Conservation (phyloP, 2,329 filamentous ascomycete genomes). For the Lasiodiplodia gonubiensis region DNA sequence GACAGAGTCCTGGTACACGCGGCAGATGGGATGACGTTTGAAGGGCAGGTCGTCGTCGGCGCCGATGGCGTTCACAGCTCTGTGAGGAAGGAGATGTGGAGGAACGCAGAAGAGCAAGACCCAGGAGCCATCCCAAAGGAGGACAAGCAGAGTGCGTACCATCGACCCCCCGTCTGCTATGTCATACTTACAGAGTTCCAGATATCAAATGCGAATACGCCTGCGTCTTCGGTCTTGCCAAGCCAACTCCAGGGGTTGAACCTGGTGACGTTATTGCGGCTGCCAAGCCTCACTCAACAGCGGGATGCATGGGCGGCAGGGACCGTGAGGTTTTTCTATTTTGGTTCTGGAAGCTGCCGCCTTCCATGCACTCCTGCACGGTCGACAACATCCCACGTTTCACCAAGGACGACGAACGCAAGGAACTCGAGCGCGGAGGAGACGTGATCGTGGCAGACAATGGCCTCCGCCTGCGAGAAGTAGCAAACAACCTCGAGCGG, state of each 20-base stretch:
- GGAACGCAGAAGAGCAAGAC: slow-evolving; percentile 1
- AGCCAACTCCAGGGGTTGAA: background rate
- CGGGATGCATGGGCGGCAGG: slow-evolving; percentile 8
- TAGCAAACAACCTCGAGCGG: background rate
- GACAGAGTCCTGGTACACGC: background rate
- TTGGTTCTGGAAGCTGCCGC: slow-evolving; percentile 11
- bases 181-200: background rate
- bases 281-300: background rate
- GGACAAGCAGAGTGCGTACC: slow-evolving; percentile 7
- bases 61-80: slow-evolving; percentile 26
- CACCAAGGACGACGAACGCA: background rate
- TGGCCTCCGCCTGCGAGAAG: background rate
- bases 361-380: background rate
- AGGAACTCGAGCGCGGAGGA: background rate
- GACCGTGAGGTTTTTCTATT: background rate
- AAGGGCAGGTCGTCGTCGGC: slow-evolving; percentile 21
- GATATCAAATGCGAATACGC: slow-evolving; percentile 20
- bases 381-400: slow-evolving; percentile 9
- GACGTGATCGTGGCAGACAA: background rate
- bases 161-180: background rate
- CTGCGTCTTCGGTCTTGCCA: slow-evolving; percentile 5
- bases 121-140: slow-evolving; percentile 2
- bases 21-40: background rate
- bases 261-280: slow-evolving; percentile 3
- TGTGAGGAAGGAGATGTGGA: slow-evolving; percentile 27